Evolutionary conservation across 75 land plant genomes (phyloP).

Genomic region (Picea sitchensis): DNA sequence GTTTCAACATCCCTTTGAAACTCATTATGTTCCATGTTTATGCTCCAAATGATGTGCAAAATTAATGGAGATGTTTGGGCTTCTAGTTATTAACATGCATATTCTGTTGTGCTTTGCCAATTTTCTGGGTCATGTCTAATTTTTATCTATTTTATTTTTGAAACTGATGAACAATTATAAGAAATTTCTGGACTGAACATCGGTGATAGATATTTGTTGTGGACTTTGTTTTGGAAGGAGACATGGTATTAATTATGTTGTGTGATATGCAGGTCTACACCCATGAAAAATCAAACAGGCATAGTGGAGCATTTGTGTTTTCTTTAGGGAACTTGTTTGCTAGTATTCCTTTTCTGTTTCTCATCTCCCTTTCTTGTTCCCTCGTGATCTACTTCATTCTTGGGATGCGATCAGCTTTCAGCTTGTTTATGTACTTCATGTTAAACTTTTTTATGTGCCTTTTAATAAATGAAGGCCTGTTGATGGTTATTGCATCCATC

Average conservation of each 20-base stretch:
- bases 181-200: too few relatives aligned
- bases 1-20: not conserved
- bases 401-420: conserved; percentile 59
- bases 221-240: not conserved
- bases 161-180: not conserved
- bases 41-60: not conserved
- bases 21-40: not conserved
- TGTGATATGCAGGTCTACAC: conserved; percentile 47
- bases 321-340: conserved; percentile 66
- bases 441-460: conserved; percentile 75
- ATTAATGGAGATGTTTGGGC: not conserved
- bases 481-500: conserved; percentile 49
- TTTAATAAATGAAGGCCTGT: conserved; percentile 62
- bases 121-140: conserved; percentile 3
- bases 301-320: conserved; percentile 57
- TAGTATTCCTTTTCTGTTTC: conserved; percentile 72
- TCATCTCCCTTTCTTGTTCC: conserved; percentile 64
- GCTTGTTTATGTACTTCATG: conserved; percentile 77
- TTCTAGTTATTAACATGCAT: not conserved
- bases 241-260: not conserved
- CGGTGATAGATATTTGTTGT: not conserved
- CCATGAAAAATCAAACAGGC: conserved; percentile 55
- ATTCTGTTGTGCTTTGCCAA: not conserved
- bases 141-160: not conserved
- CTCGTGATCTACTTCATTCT: conserved; percentile 65